These are phyloP conservation scores for Ganoderma lucidum DNA, from an alignment of 1,284 basidiomycete genomes.

Conservation along the genomic window DNA sequence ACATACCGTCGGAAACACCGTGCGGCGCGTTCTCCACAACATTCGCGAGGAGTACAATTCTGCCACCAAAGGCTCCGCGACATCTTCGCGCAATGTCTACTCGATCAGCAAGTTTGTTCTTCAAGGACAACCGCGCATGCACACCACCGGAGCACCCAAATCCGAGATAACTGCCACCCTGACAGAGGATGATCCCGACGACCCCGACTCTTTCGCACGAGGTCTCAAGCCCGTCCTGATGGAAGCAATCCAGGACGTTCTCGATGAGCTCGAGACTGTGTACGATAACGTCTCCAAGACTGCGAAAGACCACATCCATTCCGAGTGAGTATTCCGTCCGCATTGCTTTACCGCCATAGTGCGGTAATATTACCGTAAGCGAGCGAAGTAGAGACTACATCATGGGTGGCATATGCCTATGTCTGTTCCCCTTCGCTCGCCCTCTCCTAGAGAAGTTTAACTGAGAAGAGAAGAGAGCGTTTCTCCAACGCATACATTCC, in stretches of 20 bases:
- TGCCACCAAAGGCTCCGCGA: constrained; percentile 55
- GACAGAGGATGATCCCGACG: constrained; percentile 73
- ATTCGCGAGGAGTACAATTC: constrained; percentile 93
- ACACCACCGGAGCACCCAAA: constrained; percentile 54
- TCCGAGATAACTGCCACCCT: constrained; percentile 60
- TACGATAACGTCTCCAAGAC: constrained; percentile 96
- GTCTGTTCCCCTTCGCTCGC: too few relatives aligned
- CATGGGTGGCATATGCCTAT: too few relatives aligned
- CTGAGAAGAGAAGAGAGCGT: too few relatives aligned
- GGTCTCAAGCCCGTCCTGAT: constrained; percentile 82
- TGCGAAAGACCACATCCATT: constrained; percentile 96
- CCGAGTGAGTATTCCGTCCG: constrained; percentile 70
- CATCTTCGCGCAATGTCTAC: constrained; percentile 54
- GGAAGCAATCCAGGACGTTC: constrained; percentile 92
- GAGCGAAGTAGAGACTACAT: too few relatives aligned
- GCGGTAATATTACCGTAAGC: too few relatives aligned
- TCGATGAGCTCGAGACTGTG: constrained; percentile 96
- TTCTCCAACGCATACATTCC: too few relatives aligned
- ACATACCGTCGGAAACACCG: constrained; percentile 93
- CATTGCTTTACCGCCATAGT: background rate
- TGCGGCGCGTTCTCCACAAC: constrained; percentile 90
- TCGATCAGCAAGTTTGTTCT: constrained; percentile 83
- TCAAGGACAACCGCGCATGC: constrained; percentile 76
- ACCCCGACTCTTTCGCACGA: constrained; percentile 77
- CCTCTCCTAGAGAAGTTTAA: too few relatives aligned